phyloP scores from a whole-genome alignment of 345 rosid species.

The Gossypium thurberi region DNA sequence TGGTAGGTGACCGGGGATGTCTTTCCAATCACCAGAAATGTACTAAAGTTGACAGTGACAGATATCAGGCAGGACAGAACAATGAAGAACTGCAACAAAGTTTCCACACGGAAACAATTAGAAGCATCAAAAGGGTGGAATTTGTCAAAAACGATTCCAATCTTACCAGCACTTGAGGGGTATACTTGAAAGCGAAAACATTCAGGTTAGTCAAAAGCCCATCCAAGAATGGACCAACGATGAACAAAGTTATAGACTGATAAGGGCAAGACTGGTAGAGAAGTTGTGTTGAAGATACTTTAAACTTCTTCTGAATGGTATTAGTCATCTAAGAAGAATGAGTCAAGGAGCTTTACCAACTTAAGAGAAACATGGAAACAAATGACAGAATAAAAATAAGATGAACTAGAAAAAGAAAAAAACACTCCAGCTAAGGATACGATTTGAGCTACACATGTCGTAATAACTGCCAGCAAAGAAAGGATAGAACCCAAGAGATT shows the following conservation, averaged over 20 bases:
- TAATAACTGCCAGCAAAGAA: slow-evolving; percentile 86
- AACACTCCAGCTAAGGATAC: slow-evolving; percentile 56
- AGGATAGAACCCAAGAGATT: slow-evolving; percentile 86
- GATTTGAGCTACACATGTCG: slow-evolving; percentile 98
- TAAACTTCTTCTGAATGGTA: slow-evolving; percentile 98
- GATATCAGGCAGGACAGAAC: slow-evolving; percentile 99
- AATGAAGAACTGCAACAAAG: slow-evolving; percentile 87
- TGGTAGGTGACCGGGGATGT: slow-evolving; percentile 99
- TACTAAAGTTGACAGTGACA: slow-evolving; percentile 98
- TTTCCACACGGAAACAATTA: slow-evolving; percentile 15
- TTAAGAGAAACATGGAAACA: neutral
- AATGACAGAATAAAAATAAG: neutral
- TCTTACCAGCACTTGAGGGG: slow-evolving; percentile 89
- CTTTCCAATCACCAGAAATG: slow-evolving; percentile 96
- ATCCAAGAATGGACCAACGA: slow-evolving; percentile 89
- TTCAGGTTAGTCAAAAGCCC: slow-evolving; percentile 82
- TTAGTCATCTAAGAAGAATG: slow-evolving; percentile 77
- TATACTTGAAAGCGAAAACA: slow-evolving; percentile 95
- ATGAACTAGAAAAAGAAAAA: slow-evolving; percentile 13
- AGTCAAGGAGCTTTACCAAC: slow-evolving; percentile 42
- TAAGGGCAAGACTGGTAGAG: slow-evolving; percentile 98
- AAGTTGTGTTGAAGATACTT: slow-evolving; percentile 97
- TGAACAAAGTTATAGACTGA: slow-evolving; percentile 85
- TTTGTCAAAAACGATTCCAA: slow-evolving; percentile 16
- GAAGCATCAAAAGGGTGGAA: neutral